Conservation (phyloP, 2,329 filamentous ascomycete species). For the Aureobasidium pullulans region DNA sequence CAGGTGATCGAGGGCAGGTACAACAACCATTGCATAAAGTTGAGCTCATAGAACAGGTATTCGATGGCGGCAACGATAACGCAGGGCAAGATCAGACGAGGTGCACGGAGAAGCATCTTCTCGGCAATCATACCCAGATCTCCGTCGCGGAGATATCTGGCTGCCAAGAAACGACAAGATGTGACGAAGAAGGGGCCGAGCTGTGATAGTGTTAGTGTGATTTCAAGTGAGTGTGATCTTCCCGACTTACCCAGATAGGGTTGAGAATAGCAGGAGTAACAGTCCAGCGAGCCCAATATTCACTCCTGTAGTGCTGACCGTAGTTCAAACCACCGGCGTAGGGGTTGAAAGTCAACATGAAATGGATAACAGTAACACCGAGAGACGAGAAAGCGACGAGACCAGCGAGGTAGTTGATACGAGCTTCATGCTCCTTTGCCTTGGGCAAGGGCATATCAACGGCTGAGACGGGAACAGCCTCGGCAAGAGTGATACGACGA, state of each 20-base stretch:
- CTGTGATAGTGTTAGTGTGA: background rate
- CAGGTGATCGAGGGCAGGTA: constrained; percentile 41
- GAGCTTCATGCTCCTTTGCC: constrained; percentile 18
- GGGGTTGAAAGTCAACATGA: constrained; percentile 37
- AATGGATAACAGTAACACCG: constrained; percentile 40
- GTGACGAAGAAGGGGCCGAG: constrained; percentile 44
- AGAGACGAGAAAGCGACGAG: constrained; percentile 38
- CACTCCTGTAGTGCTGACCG: constrained; percentile 31
- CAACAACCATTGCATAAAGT: constrained; percentile 36
- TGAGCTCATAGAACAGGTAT: constrained; percentile 41
- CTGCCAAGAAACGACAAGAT: constrained; percentile 39
- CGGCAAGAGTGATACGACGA: constrained; percentile 9
- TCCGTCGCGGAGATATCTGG: constrained; percentile 36
- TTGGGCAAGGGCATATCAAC: constrained; percentile 10
- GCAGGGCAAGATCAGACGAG: constrained; percentile 41
- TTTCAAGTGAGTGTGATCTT: background rate
- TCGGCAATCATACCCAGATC: constrained; percentile 37
- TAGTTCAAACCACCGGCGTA: constrained; percentile 31
- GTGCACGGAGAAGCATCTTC: constrained; percentile 37
- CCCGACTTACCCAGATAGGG: constrained; percentile 30
- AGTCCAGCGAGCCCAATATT: constrained; percentile 35
- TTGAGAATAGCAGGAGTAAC: constrained; percentile 39
- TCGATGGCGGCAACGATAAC: constrained; percentile 37
- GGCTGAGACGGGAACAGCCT: constrained; percentile 5
- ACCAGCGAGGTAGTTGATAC: constrained; percentile 42